phyloP scores from a whole-genome alignment of 2,329 filamentous ascomycete genomes.

The Trichoderma sp. region DNA sequence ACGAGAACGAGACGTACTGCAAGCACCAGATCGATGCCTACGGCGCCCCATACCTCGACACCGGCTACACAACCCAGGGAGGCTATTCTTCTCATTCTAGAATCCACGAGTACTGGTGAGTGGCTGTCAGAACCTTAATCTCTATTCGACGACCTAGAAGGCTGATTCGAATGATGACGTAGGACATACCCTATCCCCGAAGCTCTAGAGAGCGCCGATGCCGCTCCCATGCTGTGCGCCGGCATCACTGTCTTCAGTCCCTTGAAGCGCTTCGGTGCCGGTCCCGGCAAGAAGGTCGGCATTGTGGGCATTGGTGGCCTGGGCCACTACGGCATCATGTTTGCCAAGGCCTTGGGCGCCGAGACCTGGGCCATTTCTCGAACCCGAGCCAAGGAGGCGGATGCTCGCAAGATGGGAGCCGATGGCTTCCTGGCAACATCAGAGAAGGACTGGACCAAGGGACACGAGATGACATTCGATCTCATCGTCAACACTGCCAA shows the following conservation, averaged over 20 bases:
- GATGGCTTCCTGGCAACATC: slow-evolving; percentile 58
- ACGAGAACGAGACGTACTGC: slow-evolving; percentile 43
- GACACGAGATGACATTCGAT: slow-evolving; percentile 65
- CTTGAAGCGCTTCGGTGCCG: slow-evolving; percentile 70
- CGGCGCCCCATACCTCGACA: slow-evolving; percentile 47
- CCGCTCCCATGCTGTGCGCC: slow-evolving; percentile 80
- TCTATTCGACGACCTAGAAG: slow-evolving; percentile 41
- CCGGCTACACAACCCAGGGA: slow-evolving; percentile 57
- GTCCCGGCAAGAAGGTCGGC: slow-evolving; percentile 75
- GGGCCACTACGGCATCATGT: slow-evolving; percentile 68
- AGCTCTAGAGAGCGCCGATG: slow-evolving; percentile 57
- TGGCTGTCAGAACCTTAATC: slow-evolving; percentile 38
- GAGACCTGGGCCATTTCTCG: slow-evolving; percentile 62
- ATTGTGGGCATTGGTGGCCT: slow-evolving; percentile 72
- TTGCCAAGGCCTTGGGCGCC: slow-evolving; percentile 64
- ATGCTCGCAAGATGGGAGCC: slow-evolving; percentile 57
- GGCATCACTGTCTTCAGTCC: slow-evolving; percentile 79
- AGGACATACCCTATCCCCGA: slow-evolving; percentile 74
- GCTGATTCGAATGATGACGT: not conserved
- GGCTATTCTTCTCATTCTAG: slow-evolving; percentile 44
- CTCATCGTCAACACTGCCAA: slow-evolving; percentile 74
- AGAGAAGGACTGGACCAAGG: slow-evolving; percentile 56
- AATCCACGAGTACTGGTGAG: slow-evolving; percentile 44
- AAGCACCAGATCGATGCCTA: slow-evolving; percentile 47
- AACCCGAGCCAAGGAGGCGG: slow-evolving; percentile 57